phyloP scores from a whole-genome alignment of 352 stramenopile species.

The Pythium volutum region DNA sequence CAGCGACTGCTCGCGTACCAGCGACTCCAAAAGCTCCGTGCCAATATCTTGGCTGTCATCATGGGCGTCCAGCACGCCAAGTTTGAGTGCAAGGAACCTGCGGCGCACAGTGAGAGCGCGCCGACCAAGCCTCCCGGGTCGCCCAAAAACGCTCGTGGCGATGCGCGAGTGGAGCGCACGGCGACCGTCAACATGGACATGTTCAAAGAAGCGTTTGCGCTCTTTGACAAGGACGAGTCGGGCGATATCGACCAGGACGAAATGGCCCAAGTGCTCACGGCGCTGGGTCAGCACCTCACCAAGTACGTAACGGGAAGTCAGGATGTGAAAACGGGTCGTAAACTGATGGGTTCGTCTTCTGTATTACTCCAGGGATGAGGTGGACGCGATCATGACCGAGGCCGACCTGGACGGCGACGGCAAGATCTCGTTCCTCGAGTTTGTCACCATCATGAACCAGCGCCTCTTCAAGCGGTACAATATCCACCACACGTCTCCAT shows the following conservation, averaged over 20 bases:
- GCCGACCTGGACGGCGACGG: constrained; percentile 63
- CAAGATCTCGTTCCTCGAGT: constrained; percentile 79
- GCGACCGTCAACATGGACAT: constrained; percentile 78
- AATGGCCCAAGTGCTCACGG: constrained; percentile 43
- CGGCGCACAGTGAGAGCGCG: background rate
- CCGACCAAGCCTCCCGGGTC: background rate
- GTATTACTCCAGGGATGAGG: constrained; percentile 44
- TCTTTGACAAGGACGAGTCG: constrained; percentile 78
- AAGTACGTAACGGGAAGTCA: background rate
- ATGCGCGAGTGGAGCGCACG: constrained; percentile 23
- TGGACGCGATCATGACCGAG: constrained; percentile 68
- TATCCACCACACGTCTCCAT: background rate
- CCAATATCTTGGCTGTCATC: constrained; percentile 73
- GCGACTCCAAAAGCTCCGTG: constrained; percentile 63
- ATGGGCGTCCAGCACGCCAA: constrained; percentile 64
- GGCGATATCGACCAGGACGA: constrained; percentile 66
- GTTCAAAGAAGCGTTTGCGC: constrained; percentile 71
- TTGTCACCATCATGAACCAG: constrained; percentile 76
- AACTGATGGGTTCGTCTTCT: background rate
- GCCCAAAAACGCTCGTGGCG: background rate
- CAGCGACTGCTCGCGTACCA: constrained; percentile 62
- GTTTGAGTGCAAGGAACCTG: constrained; percentile 26
- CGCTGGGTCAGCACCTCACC: constrained; percentile 47
- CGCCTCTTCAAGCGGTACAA: constrained; percentile 53
- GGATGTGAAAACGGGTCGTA: background rate